Evolutionary conservation across 2,329 filamentous ascomycete species (phyloP), one percentile per base, ranked within the genome.

Genomic region (Penicillium crustosum): DNA sequence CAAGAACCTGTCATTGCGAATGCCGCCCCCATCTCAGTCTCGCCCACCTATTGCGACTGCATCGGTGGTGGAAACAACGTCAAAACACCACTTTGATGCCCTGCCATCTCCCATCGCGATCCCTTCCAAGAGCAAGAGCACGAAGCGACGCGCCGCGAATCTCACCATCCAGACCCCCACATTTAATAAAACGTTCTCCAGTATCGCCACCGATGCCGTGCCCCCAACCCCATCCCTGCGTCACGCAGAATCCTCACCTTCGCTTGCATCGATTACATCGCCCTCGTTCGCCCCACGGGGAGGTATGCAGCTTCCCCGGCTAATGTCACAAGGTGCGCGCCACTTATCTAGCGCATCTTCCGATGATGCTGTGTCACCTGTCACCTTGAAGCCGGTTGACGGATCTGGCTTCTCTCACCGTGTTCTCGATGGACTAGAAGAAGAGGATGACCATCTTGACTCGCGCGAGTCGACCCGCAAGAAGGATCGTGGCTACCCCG

Each of bases 1-100:
- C 58, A 88, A 88, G 68, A 86, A 86, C 61, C 75, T 88, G 4
- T 86, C 85, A 2, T 79, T 88, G 58, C 83, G 86, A 63, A 85
- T 86, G 53, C 79, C 83, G 9, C 66, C 80, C 12, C 78, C 81
- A 0, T 69, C 71, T 15, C 63, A 74, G 19, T 70, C 72, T 6
- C 71, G 80, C 23, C 81, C 83, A 6, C 72, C 78, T 15, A 77
- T 80, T 50, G 70, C 80, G 17, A 80, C 82, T 53, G 73, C 81
- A 17, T 78, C 82, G 9, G 69, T 83, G 2, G 72, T 80, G 29
- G 75, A 79, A 72, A 77, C 69, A 9, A 63, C 61, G 13, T 72
- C 68, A 17, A 70, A 66, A 35, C 62, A 71, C 48, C 70, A 79
- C 45, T 70, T 79, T 42, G 82, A 82, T 4, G 81, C 81, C 13